These are phyloP conservation scores for Ramaria rubella DNA, from an alignment of 768 basidiomycete genomes.

Conservation along the genomic window DNA sequence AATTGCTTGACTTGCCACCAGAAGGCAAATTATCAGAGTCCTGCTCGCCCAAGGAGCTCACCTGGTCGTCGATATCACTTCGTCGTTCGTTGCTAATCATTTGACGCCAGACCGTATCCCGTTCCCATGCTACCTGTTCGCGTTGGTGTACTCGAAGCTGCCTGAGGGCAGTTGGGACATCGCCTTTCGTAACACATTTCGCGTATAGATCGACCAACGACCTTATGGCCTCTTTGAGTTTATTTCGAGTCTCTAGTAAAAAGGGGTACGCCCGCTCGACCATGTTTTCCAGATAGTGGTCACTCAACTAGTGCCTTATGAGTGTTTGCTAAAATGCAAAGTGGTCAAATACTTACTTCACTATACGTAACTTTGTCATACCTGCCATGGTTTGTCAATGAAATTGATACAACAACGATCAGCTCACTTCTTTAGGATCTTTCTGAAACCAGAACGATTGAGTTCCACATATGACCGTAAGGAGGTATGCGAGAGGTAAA, in stretches of 20 bases:
- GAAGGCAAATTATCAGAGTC: conserved; percentile 5
- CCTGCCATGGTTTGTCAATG: conserved; percentile 34
- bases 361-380: conserved; percentile 91
- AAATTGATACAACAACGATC: not conserved
- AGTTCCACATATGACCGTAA: conserved; percentile 85
- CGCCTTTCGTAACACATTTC: conserved; percentile 74
- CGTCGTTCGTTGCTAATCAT: conserved; percentile 83
- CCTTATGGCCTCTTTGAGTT: conserved; percentile 49
- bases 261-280: conserved; percentile 72
- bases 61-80: conserved; percentile 41
- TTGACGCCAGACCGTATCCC: conserved; percentile 95
- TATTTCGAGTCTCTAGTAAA: conserved; percentile 52
- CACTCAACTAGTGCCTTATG: conserved; percentile 46
- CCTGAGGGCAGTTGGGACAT: conserved; percentile 60
- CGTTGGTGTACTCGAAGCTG: conserved; percentile 83
- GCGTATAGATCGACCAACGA: conserved; percentile 70
- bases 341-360: conserved; percentile 33
- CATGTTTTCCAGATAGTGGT: conserved; percentile 61
- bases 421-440: conserved; percentile 90
- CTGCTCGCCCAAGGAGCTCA: conserved; percentile 33
- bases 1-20: conserved; percentile 4
- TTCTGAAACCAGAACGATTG: conserved; percentile 89
- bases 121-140: conserved; percentile 94
- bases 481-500: conserved; percentile 71
- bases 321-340: not conserved